Base-by-base conservation (phyloP, 73 alveolate genomes). In the Paramecium sonneborni region DNA sequence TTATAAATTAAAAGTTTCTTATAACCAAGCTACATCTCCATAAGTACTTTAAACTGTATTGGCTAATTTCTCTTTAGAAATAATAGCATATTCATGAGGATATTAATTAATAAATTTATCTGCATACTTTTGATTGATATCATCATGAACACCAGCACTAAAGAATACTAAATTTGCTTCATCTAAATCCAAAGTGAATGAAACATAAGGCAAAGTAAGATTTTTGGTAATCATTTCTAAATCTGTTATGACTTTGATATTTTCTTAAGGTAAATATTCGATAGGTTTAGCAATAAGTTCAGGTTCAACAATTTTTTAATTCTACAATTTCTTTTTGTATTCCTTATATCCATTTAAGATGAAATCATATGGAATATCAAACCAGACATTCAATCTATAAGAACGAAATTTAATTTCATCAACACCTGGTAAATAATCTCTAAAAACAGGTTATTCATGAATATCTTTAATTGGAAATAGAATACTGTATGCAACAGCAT, bases 361-460 rank as follows among this genome's bases (percentile, higher is more conserved):
- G 93, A 93, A 96, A 24, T 96, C 96, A 35, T 94, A 93, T 10
- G 99, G 99, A 35, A 97, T 95, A 41, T 96, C 93, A 93, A 86
- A 98, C 99, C 99, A 98, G 38, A 95, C 96, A 68, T 94, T 74
- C 21, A 98, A 95, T 87, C 99, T 88, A 46, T 97, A 94, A 0
- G 99, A 97, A 76, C 99, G 96, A 92, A 93, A 96, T 41, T 96
- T 84, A 74, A 93, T 95, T 93, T 97, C 99, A 44, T 92, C 93
- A 12, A 96, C 85, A 7, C 97, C 98, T 20, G 94, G 93, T 57
- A 98, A 93, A 93, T 91, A 98, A 93, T 98, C 99, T 93, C 99
- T 96, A 48, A 88, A 93, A 10, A 98, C 37, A 18, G 91, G 85
- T 12, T 94, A 96, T 37, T 96, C 98, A 39, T 85, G 85, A 10